phyloP scores from a whole-genome alignment of 345 rosid genomes.

The Salix exigua region DNA sequence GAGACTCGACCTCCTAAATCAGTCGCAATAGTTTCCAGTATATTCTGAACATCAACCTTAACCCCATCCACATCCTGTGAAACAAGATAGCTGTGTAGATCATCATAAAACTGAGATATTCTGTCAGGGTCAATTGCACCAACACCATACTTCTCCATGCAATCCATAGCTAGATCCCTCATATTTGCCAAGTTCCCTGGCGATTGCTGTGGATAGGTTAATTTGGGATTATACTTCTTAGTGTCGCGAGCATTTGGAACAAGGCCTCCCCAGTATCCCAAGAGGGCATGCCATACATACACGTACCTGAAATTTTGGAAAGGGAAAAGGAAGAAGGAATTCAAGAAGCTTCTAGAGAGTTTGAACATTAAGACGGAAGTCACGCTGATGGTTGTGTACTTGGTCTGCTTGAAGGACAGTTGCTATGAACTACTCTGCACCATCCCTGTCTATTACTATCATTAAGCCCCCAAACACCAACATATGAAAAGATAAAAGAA shows the following conservation, averaged over 20 bases:
- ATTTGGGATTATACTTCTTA: conserved; percentile 34
- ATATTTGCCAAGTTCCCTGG: conserved; percentile 44
- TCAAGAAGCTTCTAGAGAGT: not conserved
- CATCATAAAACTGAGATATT: conserved; percentile 47
- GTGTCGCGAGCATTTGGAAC: conserved; percentile 38
- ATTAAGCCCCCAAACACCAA: too few relatives aligned
- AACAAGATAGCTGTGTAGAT: conserved; percentile 49
- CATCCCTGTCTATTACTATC: too few relatives aligned
- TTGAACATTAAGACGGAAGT: not conserved
- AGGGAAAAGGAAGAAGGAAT: not conserved
- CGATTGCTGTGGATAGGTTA: conserved; percentile 39
- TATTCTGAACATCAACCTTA: conserved; percentile 61
- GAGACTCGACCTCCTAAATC: conserved; percentile 45
- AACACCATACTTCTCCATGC: conserved; percentile 51
- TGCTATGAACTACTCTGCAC: too few relatives aligned
- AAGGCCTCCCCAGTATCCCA: conserved; percentile 70
- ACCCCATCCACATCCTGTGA: conserved; percentile 52
- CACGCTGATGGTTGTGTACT: too few relatives aligned
- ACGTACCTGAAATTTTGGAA: conserved; percentile 37
- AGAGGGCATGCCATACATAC: conserved; percentile 53
- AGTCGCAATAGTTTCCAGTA: conserved; percentile 40
- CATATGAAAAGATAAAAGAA: not conserved
- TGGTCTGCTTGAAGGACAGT: too few relatives aligned
- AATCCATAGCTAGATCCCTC: conserved; percentile 46
- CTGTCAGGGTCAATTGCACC: conserved; percentile 41